Evolutionary conservation across 225 moss, liverwort and hornwort genomes (phyloP).

Genomic region (Lunularia cruciata): DNA sequence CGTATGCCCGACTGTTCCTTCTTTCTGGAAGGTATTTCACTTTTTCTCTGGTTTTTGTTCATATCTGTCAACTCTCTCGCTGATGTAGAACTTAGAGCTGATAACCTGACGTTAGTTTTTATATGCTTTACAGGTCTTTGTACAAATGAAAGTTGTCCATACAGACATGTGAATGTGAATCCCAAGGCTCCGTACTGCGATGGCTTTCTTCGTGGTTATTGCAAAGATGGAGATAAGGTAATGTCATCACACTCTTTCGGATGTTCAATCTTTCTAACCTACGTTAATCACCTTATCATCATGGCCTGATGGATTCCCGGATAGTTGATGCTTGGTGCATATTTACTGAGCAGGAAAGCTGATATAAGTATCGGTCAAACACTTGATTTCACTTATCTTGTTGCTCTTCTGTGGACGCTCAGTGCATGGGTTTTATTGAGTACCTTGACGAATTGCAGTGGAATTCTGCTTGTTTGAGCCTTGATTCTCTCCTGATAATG

Average conservation of each 20-base stretch:
- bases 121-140: conserved; percentile 65
- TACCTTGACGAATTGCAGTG: too few relatives aligned
- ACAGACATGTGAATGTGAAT: conserved; percentile 91
- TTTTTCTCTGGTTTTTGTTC: too few relatives aligned
- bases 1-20: conserved; percentile 96
- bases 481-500: too few relatives aligned
- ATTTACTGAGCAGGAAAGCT: too few relatives aligned
- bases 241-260: neutral
- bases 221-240: conserved; percentile 94
- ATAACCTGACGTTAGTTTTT: conserved; percentile 1
- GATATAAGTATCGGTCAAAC: too few relatives aligned
- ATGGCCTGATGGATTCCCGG: too few relatives aligned
- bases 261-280: neutral
- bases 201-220: conserved; percentile 92
- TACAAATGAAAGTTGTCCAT: conserved; percentile 88
- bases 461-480: too few relatives aligned
- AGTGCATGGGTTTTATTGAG: too few relatives aligned
- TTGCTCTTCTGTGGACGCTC: too few relatives aligned
- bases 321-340: too few relatives aligned
- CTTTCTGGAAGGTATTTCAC: conserved; percentile 73
- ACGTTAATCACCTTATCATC: neutral
- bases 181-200: conserved; percentile 88
- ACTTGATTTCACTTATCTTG: too few relatives aligned
- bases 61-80: too few relatives aligned
- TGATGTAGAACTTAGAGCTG: neutral